Percentiles rank a stretch among this genome's conserved stretches.
Evolutionary conservation across 805 yeast species (phyloP).

Genomic region (Kodamaea neixiangensis): DNA sequence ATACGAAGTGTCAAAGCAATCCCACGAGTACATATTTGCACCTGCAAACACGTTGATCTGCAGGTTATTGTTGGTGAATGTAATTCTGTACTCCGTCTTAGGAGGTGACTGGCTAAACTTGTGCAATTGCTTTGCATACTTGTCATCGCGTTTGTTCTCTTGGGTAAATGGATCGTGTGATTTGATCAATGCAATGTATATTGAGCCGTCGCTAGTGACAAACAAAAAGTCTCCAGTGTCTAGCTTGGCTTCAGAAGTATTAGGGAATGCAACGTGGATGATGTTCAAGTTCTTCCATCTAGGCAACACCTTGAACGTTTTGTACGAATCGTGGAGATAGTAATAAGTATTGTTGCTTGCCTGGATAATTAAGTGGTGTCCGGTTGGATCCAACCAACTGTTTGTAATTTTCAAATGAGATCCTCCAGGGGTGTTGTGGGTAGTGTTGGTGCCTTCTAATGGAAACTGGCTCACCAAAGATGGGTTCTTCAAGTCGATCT

Average conservation of each 20-base stretch:
- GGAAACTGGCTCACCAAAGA: constrained; percentile 28
- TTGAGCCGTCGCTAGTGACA: constrained; percentile 29
- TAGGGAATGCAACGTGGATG: constrained; percentile 25
- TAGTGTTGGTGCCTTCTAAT: constrained; percentile 18
- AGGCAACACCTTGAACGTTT: constrained; percentile 33
- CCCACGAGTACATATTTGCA: constrained; percentile 30
- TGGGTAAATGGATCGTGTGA: constrained; percentile 28
- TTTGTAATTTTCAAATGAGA: constrained; percentile 18
- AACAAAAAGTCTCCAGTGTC: constrained; percentile 34
- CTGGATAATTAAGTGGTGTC: constrained; percentile 35
- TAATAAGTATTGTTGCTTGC: constrained; percentile 24
- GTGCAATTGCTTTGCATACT: constrained; percentile 30
- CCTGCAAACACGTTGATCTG: constrained; percentile 26
- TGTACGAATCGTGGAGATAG: constrained; percentile 34
- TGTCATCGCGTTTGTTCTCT: constrained; percentile 39
- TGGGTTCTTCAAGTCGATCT: constrained; percentile 39
- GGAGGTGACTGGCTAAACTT: constrained; percentile 12
- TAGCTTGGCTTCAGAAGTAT: constrained; percentile 3
- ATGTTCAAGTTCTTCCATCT: constrained; percentile 33
- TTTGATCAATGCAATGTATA: constrained; percentile 30
- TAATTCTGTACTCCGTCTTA: background rate
- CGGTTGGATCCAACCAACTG: constrained; percentile 42
- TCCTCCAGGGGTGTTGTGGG: background rate
- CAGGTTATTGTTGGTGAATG: constrained; percentile 20
- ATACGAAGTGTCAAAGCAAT: constrained; percentile 31